Conservation (phyloP, 202 grass and related monocot genomes). For the Thinopyrum obtusiflorum region DNA sequence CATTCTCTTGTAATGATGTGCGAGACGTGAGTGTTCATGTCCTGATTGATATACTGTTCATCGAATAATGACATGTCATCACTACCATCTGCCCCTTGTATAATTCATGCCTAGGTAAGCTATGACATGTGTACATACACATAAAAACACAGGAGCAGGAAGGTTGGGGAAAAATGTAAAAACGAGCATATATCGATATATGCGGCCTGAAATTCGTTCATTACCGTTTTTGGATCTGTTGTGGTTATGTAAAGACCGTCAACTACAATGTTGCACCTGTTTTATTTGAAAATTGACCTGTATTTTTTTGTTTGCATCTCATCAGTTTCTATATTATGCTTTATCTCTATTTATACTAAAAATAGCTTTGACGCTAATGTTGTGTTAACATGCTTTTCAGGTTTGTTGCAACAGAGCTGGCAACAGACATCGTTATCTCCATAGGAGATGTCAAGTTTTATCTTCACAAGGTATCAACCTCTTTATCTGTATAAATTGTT, state of each 20-base stretch:
- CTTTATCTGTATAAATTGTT: constrained; percentile 7
- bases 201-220: not conserved
- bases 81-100: not conserved
- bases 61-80: not conserved
- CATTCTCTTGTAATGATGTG: constrained; percentile 1
- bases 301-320: not conserved
- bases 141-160: not conserved
- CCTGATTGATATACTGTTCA: not conserved
- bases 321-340: not conserved
- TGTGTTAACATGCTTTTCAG: constrained; percentile 52
- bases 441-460: constrained; percentile 86
- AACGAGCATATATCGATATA: not conserved
- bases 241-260: not conserved
- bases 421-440: constrained; percentile 74
- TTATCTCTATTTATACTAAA: not conserved
- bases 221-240: not conserved
- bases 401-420: constrained; percentile 91
- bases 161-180: not conserved
- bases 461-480: constrained; percentile 88
- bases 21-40: not conserved
- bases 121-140: not conserved
- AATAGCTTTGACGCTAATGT: constrained; percentile 15
- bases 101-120: not conserved
- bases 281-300: not conserved
- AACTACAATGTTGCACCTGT: not conserved